Evolutionary conservation across 257 asterid species (phyloP).

Genomic region (Solanum megistacrolobum): DNA sequence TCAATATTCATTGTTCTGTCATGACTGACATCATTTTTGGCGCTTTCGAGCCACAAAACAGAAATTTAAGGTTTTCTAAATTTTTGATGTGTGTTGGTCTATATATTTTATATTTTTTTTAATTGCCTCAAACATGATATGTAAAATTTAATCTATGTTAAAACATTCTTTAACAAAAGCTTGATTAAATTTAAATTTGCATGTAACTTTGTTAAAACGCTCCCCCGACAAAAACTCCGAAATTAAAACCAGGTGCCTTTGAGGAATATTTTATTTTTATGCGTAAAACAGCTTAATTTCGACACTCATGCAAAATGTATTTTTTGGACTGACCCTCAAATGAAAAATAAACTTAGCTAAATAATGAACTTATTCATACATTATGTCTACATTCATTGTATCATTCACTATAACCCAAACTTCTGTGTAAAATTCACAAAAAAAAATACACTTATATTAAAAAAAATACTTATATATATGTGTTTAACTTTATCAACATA

Average conservation of each 20-base stretch:
- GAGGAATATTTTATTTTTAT: not conserved
- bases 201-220: not conserved
- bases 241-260: not conserved
- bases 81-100: too few relatives aligned
- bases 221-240: not conserved
- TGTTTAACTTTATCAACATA: not conserved
- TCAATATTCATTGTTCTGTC: not conserved
- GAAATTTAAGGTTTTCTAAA: too few relatives aligned
- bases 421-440: not conserved
- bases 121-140: too few relatives aligned
- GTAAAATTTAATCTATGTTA: too few relatives aligned
- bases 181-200: too few relatives aligned
- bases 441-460: not conserved
- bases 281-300: not conserved
- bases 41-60: too few relatives aligned
- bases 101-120: too few relatives aligned
- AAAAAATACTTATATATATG: not conserved
- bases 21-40: not conserved
- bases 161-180: too few relatives aligned
- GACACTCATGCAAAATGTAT: not conserved
- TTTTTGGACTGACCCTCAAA: not conserved
- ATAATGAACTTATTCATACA: not conserved
- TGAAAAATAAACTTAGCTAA: not conserved
- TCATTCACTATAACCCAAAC: not conserved
- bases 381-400: not conserved